Conservation (phyloP, 495 filamentous ascomycete species). For the Parmelia sp. region DNA sequence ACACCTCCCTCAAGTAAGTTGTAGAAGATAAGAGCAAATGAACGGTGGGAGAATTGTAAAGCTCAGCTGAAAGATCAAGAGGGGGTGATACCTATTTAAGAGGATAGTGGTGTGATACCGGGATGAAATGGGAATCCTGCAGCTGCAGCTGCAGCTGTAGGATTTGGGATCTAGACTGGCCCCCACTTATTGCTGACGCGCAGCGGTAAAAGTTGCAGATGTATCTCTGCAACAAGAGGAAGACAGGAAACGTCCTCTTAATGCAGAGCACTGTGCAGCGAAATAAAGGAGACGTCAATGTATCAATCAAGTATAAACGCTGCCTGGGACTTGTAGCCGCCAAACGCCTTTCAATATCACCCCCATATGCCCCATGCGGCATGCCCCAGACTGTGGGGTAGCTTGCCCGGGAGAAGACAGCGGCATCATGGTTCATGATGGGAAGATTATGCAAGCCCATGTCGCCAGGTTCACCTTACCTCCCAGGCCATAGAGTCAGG, state of each 20-base stretch:
- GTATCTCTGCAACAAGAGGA: neutral
- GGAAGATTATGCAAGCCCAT: neutral
- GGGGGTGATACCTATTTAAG: no score
- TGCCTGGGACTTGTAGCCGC: neutral
- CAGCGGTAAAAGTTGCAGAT: neutral
- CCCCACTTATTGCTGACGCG: neutral
- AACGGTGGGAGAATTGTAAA: neutral
- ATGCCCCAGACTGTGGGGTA: slow-evolving; percentile 5
- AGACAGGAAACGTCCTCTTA: neutral
- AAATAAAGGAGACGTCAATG: neutral
- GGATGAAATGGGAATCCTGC: neutral
- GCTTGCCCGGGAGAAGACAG: slow-evolving; percentile 6
- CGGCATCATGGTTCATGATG: slow-evolving; percentile 2
- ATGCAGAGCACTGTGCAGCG: neutral
- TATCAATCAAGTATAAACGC: neutral
- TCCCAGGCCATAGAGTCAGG: neutral
- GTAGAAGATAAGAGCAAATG: neutral
- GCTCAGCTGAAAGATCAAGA: neutral
- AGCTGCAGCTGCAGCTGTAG: slow-evolving; percentile 5
- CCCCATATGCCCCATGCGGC: neutral
- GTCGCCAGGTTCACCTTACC: neutral
- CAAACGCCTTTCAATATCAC: neutral
- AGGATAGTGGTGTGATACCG: neutral
- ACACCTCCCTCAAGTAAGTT: neutral
- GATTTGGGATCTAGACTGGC: neutral